Evolutionary conservation across 257 asterid species (phyloP).

Genomic region (Apocynum venetum): DNA sequence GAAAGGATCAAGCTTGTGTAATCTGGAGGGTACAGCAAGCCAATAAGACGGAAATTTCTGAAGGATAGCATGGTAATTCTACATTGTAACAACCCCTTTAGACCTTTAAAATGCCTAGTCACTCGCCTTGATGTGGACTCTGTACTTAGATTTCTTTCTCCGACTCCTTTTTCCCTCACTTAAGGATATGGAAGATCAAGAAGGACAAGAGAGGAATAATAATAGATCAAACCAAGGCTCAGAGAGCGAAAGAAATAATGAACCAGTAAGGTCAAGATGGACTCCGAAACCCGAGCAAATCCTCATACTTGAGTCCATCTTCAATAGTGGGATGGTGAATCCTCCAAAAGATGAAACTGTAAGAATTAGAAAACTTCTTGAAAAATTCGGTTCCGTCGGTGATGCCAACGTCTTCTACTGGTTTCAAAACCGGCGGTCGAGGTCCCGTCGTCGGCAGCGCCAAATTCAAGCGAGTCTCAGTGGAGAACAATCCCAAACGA

Average conservation of each 20-base stretch:
- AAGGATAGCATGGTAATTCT: conserved; percentile 33
- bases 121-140: conserved; percentile 26
- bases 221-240: conserved; percentile 23
- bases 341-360: conserved; percentile 71
- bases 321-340: conserved; percentile 80
- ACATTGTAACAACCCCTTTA: conserved; percentile 9
- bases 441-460: conserved; percentile 72
- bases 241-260: conserved; percentile 20
- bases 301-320: conserved; percentile 74
- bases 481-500: conserved; percentile 16
- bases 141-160: no score
- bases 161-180: not conserved
- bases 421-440: conserved; percentile 88
- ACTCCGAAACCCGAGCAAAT: conserved; percentile 81
- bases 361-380: conserved; percentile 55
- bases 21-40: no score
- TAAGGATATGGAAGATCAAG: conserved; percentile 37
- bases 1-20: no score
- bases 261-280: conserved; percentile 69
- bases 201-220: conserved; percentile 21
- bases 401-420: conserved; percentile 85
- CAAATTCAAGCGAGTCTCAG: conserved; percentile 46
- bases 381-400: conserved; percentile 69
- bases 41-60: not conserved
- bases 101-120: conserved; percentile 32